Evolutionary conservation across 441 rosid species (phyloP).

Genomic region (Eutrema salsugineum): DNA sequence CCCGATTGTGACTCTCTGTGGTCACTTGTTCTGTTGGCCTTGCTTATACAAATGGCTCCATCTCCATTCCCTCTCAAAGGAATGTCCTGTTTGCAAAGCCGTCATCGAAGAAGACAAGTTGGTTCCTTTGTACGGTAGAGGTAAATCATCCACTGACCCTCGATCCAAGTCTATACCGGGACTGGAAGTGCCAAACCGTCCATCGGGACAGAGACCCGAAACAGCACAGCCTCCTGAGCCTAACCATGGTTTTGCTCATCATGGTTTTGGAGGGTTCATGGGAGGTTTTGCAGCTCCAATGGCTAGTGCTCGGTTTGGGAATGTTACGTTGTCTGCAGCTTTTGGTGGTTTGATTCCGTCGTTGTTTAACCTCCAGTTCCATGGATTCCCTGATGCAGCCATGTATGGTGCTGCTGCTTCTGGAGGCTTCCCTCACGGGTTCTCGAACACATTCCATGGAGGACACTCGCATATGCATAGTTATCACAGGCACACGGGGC

Average conservation of each 20-base stretch:
- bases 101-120: slow-evolving; percentile 70
- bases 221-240: slow-evolving; percentile 89
- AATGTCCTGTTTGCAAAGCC: slow-evolving; percentile 97
- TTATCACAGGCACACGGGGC: slow-evolving; percentile 49
- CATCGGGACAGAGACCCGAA: slow-evolving; percentile 94
- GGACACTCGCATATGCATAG: slow-evolving; percentile 70
- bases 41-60: slow-evolving; percentile 97
- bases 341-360: slow-evolving; percentile 94
- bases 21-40: slow-evolving; percentile 99
- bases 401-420: slow-evolving; percentile 70
- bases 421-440: slow-evolving; percentile 61
- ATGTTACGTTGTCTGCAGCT: slow-evolving; percentile 73
- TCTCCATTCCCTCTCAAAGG: slow-evolving; percentile 63
- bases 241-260: slow-evolving; percentile 62
- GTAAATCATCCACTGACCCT: slow-evolving; percentile 76
- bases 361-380: slow-evolving; percentile 75
- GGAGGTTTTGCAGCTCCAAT: slow-evolving; percentile 78
- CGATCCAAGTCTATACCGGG: slow-evolving; percentile 82
- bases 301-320: slow-evolving; percentile 74
- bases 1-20: slow-evolving; percentile 94
- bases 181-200: slow-evolving; percentile 80
- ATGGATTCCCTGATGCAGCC: slow-evolving; percentile 77
- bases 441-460: slow-evolving; percentile 63
- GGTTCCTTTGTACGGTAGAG: slow-evolving; percentile 96
- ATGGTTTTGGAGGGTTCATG: slow-evolving; percentile 75